Conservation (phyloP, 192 early-diverging fungal genomes). For the Entomortierella beljakovae region DNA sequence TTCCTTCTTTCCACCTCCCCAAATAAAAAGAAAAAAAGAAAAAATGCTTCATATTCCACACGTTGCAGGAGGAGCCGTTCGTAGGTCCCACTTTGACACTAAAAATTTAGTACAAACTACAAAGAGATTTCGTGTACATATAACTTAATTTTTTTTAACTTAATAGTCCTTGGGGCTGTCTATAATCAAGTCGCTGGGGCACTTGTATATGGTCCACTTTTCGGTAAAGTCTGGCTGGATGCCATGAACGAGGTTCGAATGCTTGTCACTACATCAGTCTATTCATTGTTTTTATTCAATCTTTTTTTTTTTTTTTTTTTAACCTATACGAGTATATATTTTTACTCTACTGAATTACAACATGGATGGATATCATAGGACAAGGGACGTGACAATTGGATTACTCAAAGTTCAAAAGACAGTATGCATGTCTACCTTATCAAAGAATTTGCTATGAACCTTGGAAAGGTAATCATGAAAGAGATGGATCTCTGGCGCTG, state of each 20-base stretch:
- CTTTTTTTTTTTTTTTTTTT: not conserved
- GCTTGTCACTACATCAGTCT: not conserved
- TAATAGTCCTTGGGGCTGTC: constrained; percentile 38
- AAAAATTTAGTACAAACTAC: too few species aligned
- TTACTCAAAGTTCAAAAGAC: constrained; percentile 1
- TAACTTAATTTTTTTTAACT: not conserved
- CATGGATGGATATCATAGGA: constrained; percentile 20
- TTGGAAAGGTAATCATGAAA: constrained; percentile 19
- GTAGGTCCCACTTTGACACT: constrained; percentile 22
- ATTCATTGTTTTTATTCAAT: not conserved
- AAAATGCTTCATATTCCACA: constrained; percentile 43
- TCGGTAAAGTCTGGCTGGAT: constrained; percentile 45
- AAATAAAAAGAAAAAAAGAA: not conserved
- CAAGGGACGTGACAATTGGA: constrained; percentile 39
- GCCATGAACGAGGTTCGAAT: constrained; percentile 43
- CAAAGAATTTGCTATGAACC: constrained; percentile 39
- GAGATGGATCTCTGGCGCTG: not conserved
- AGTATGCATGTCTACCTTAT: constrained; percentile 11
- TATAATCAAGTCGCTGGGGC: constrained; percentile 46
- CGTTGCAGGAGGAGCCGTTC: constrained; percentile 43
- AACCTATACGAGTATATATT: not conserved
- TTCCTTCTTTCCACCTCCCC: not conserved
- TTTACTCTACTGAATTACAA: not conserved
- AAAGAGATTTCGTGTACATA: too few species aligned
- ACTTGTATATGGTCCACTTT: constrained; percentile 50